These are phyloP conservation scores for Lepidium didymum DNA, from an alignment of 345 rosid species.

Conservation along the genomic window DNA sequence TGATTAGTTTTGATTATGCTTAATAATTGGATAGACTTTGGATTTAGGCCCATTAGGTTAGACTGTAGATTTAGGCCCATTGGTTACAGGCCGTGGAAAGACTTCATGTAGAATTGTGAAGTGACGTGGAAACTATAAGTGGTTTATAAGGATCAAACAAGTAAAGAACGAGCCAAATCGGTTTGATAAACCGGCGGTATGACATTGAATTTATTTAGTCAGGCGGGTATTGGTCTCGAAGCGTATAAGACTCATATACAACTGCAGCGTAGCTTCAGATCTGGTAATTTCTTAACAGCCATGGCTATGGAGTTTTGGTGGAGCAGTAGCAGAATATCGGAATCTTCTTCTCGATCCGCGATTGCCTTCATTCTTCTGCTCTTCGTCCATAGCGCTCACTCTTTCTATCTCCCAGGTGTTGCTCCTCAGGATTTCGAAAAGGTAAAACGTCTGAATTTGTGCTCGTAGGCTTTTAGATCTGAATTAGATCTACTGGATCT, in stretches of 20 bases:
- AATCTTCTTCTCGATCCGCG: conserved; percentile 14
- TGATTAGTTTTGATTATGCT: too few relatives aligned
- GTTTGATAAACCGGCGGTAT: conserved; percentile 14
- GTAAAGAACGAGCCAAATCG: conserved; percentile 3
- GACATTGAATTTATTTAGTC: neutral
- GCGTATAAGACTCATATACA: conserved; percentile 14
- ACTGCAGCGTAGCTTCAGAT: conserved; percentile 26
- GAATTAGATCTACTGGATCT: conserved; percentile 17
- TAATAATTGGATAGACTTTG: too few relatives aligned
- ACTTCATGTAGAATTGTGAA: too few relatives aligned
- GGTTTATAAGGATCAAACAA: neutral
- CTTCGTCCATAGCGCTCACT: conserved; percentile 50
- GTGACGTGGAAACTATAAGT: neutral
- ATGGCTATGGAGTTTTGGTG: conserved; percentile 40
- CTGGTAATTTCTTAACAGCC: conserved; percentile 13
- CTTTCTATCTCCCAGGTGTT: conserved; percentile 98
- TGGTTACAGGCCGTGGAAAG: too few relatives aligned
- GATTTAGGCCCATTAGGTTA: too few relatives aligned
- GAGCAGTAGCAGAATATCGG: conserved; percentile 21
- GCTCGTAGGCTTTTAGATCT: conserved; percentile 23
- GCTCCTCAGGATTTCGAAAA: conserved; percentile 87
- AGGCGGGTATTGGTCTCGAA: conserved; percentile 11
- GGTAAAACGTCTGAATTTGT: conserved; percentile 32
- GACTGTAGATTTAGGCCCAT: neutral
- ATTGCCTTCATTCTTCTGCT: conserved; percentile 32